Evolutionary conservation across 2,329 filamentous ascomycete genomes (phyloP), one percentile per base, ranked within the genome.

Genomic region (Fusarium citri): DNA sequence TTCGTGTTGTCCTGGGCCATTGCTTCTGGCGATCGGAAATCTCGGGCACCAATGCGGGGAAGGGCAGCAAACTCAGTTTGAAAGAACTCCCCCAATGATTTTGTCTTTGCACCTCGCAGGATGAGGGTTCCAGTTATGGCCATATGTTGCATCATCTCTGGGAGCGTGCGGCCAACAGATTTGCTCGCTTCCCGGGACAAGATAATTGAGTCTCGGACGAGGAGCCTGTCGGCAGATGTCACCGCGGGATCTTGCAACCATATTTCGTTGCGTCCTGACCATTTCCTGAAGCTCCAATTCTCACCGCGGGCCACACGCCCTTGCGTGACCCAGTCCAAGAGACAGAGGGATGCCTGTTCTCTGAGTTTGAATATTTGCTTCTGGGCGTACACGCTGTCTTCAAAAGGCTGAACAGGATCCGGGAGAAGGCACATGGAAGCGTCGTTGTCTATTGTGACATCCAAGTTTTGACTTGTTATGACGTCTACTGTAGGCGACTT

Each of bases 271-370:
- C 92, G 87, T 12, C 94, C 94, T 62, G 85, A 88, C 89, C 96
- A 98, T 67, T 86, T 87, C 59, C 86, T 83, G 65, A 98, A 90
- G 72, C 90, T 91, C 96, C 96, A 99, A 68, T 93, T 87, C 81
- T 99, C 96, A 25, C 94, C 94, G 48, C 92, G 88, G 7, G 96
- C 94, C 7, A 86, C 88, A 20, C 96, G 89, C 10, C 96, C 96
- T 76, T 95, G 92, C 4, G 91, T 97, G 9, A 98, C 94, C 96
- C 96, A 99, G 79, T 99, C 96, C 47, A 97, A 83, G 4, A 97
- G 86, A 76, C 94, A 97, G 16, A 98, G 81, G 42, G 91, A 89
- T 72, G 84, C 88, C 8, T 76, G 80, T 11, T 83, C 80, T 10
- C 83, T 83, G 53, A 91, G 80, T 37, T 86, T 86, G 79, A 98